Conservation (phyloP, 2,329 filamentous ascomycete species). For the Neoscytalidium dimidiatum region DNA sequence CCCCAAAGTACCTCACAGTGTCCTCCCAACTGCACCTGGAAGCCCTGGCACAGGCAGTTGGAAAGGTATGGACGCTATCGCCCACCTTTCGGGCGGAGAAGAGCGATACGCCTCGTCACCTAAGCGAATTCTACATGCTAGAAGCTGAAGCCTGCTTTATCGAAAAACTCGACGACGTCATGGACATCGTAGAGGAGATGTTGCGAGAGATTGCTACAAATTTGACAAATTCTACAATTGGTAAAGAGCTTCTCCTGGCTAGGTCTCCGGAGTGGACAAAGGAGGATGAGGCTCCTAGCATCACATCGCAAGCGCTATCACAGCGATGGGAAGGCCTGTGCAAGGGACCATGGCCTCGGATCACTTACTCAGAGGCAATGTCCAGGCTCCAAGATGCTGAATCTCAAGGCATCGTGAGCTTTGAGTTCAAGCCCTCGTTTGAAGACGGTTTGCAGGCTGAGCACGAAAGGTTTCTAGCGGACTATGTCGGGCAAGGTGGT, state of each 20-base stretch:
- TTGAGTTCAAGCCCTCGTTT: conserved; percentile 71
- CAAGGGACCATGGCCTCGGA: conserved; percentile 76
- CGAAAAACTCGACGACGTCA: conserved; percentile 68
- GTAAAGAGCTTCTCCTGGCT: conserved; percentile 56
- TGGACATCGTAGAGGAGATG: conserved; percentile 79
- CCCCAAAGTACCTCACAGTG: conserved; percentile 92
- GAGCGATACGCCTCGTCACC: conserved; percentile 88
- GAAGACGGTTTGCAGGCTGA: conserved; percentile 79
- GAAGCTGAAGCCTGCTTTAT: conserved; percentile 87
- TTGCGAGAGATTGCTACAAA: conserved; percentile 60
- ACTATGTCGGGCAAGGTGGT: conserved; percentile 59
- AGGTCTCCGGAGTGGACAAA: conserved; percentile 42
- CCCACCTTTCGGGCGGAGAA: conserved; percentile 92
- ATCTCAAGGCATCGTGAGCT: conserved; percentile 52
- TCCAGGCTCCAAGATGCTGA: conserved; percentile 63
- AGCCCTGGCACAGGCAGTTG: conserved; percentile 82
- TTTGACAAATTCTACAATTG: conserved; percentile 52
- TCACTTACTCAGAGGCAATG: conserved; percentile 82
- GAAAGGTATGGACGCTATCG: conserved; percentile 90
- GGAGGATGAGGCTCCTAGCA: conserved; percentile 32
- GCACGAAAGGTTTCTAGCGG: conserved; percentile 87
- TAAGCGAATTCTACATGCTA: conserved; percentile 99
- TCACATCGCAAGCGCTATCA: conserved; percentile 56
- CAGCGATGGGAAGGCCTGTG: conserved; percentile 72
- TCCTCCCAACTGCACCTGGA: conserved; percentile 94